These are phyloP conservation scores for Musa acuminata DNA, from an alignment of 176 grass and related monocot genomes.

Conservation along the genomic window DNA sequence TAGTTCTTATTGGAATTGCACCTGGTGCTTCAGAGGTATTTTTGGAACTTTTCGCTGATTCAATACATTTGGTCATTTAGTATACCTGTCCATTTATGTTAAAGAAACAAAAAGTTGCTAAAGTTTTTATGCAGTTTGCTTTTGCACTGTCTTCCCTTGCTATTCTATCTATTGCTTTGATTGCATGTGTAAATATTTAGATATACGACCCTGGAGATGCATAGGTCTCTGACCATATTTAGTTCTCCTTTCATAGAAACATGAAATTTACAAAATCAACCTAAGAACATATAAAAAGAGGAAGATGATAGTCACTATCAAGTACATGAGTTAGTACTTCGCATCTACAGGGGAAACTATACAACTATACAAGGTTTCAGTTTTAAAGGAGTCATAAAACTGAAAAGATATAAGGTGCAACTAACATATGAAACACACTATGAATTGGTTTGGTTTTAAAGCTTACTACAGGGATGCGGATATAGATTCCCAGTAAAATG, in stretches of 20 bases:
- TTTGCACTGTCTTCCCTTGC: not conserved
- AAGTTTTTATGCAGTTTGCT: not conserved
- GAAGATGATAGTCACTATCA: too few species aligned
- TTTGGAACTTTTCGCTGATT: too few species aligned
- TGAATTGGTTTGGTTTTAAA: not conserved
- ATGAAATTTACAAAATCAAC: too few species aligned
- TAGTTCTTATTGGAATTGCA: slow-evolving; percentile 90
- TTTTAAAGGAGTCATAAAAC: not conserved
- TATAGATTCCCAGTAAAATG: too few species aligned
- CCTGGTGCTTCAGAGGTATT: slow-evolving; percentile 81
- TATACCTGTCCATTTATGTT: not conserved
- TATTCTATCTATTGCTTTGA: not conserved
- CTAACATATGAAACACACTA: not conserved
- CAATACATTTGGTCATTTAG: too few species aligned
- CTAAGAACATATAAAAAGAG: too few species aligned
- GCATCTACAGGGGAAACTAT: too few species aligned
- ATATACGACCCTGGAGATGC: not conserved
- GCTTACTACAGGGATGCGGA: not conserved
- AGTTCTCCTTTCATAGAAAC: not conserved
- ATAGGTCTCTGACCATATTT: not conserved
- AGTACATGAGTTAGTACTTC: too few species aligned
- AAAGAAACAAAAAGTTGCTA: not conserved
- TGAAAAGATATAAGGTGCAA: not conserved
- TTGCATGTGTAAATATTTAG: not conserved
- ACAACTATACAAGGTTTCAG: not conserved